Conservation (phyloP, 345 rosid species). For the Eucalyptus leucophloia region DNA sequence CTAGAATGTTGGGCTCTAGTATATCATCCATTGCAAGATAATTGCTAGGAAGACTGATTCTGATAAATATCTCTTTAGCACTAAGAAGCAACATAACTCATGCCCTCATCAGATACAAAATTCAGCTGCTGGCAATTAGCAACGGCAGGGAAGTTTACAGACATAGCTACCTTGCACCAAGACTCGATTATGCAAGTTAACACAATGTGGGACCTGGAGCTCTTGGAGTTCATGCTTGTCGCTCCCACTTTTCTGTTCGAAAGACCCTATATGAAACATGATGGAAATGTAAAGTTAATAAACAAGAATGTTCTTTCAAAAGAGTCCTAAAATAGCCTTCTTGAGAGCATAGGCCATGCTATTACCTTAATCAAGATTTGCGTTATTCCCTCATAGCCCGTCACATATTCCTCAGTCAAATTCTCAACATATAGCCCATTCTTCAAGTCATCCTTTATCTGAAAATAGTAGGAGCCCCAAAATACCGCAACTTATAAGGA, state of each 20-base stretch:
- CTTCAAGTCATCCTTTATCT: slow-evolving; percentile 79
- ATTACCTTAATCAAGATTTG: slow-evolving; percentile 86
- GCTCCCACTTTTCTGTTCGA: slow-evolving; percentile 95
- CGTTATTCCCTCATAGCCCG: slow-evolving; percentile 67
- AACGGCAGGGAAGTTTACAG: neutral
- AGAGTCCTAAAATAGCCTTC: neutral
- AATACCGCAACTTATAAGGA: neutral
- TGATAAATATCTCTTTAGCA: neutral
- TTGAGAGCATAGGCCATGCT: neutral
- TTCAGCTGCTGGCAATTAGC: neutral
- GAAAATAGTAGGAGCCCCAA: slow-evolving; percentile 3
- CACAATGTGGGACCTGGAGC: slow-evolving; percentile 91
- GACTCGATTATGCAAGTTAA: slow-evolving; percentile 59
- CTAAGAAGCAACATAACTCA: neutral
- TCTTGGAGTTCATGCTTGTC: slow-evolving; percentile 85
- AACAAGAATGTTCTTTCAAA: neutral
- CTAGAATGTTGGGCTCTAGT: neutral
- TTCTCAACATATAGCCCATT: slow-evolving; percentile 79
- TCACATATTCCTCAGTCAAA: slow-evolving; percentile 81
- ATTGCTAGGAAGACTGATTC: neutral
- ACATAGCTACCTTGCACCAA: slow-evolving; percentile 60
- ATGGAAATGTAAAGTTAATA: neutral
- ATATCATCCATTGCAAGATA: neutral
- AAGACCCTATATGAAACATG: slow-evolving; percentile 47
- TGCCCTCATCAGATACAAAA: neutral